phyloP scores from a whole-genome alignment of 257 asterid species.

The Salvia splendens region DNA sequence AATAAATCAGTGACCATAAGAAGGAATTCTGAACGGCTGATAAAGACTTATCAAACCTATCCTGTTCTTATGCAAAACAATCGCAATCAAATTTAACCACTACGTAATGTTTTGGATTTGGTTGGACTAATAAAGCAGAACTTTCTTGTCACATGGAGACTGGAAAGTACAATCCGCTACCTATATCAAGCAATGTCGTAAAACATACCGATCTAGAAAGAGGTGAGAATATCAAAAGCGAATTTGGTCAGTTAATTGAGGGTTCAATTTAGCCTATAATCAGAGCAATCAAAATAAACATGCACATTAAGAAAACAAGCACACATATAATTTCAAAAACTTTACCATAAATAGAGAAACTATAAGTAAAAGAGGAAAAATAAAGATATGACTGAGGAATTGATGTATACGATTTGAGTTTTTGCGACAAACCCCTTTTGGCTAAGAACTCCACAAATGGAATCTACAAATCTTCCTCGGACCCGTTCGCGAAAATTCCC shows the following conservation, averaged over 20 bases:
- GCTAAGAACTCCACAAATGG: conserved; percentile 72
- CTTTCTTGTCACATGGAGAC: neutral
- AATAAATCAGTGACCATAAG: conserved; percentile 13
- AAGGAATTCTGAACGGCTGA: neutral
- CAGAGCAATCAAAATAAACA: neutral
- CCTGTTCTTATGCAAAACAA: conserved; percentile 14
- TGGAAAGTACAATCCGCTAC: neutral
- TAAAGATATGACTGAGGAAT: conserved; percentile 28
- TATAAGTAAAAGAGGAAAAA: conserved; percentile 41
- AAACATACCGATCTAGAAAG: neutral
- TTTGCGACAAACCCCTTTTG: conserved; percentile 66
- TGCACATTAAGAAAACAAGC: neutral
- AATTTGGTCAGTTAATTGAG: neutral
- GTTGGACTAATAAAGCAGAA: conserved; percentile 7
- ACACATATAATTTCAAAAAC: neutral
- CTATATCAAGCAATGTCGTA: neutral
- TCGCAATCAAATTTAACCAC: neutral
- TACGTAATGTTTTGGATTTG: neutral
- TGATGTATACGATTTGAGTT: conserved; percentile 79
- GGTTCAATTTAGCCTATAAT: too few species aligned
- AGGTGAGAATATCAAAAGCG: neutral
- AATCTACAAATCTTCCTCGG: conserved; percentile 74
- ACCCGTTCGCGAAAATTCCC: conserved; percentile 53
- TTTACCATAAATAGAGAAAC: neutral
- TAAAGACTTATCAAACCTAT: neutral